Base-by-base conservation (phyloP, 768 basidiomycete genomes). In the Hemileccinum impolitum region DNA sequence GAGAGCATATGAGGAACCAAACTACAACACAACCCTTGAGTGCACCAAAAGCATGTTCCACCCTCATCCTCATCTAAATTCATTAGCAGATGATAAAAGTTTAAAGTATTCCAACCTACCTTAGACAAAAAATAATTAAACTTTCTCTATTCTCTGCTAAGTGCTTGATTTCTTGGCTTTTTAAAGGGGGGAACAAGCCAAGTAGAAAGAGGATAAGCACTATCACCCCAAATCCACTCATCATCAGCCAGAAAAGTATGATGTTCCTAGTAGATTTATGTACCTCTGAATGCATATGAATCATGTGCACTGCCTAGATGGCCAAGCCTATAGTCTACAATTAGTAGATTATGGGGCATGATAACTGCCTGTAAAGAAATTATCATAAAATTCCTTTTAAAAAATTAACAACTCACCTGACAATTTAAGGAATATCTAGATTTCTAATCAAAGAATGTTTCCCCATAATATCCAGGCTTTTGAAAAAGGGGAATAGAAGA, bases 401-500 rank as follows among this genome's bases (percentile, higher is more conserved):
- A 30, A 18, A 18, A 8, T 19, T 8, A 8, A 4, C 19, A n/a
- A 52, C 14, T n/a, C 41, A 63, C 61, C 43, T 61, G 55, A 21
- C 40, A 52, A 49, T 63, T 53, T 11, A 57, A 21, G 3, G 53
- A 64, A 39, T 63, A 63, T 8, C 54, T 54, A 9, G 50, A 52
- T 32, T 55, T 53, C 8, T 44, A 41, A 19, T 63, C 55, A 58
- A 52, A 63, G 2, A 46, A 56, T 4, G 45, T 44, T 14, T 54
- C 32, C 3, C 52, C 48, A 50, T 44, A 48, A 21, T 36, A 41
- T 15, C 42, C 48, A 8, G 48, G 48, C n/a, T 50, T 54, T 10
- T 39, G 31, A 3, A n/a, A 25, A 10, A 46, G 11, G 10, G 21
- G 35, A 12, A 43, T 39, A n/a, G n/a, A n/a, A n/a, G n/a, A n/a